These are phyloP conservation scores for Scheffersomyces lignicola DNA, from an alignment of 1,139 yeast species.

Conservation along the genomic window DNA sequence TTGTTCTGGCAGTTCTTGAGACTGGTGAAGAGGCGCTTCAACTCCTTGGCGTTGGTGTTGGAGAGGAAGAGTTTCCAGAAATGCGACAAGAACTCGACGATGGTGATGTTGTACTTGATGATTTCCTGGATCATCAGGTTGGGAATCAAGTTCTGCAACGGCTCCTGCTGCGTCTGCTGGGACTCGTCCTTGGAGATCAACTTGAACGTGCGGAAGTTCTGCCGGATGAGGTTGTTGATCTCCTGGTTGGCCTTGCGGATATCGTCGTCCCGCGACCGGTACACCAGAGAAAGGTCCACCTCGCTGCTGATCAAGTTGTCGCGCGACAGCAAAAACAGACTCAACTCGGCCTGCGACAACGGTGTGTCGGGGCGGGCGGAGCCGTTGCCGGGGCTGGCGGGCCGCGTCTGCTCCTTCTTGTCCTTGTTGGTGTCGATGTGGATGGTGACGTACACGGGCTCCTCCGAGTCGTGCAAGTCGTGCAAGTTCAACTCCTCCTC, in stretches of 20 bases:
- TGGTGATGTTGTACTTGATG: slow-evolving; percentile 38
- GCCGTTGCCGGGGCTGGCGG: slow-evolving; percentile 3
- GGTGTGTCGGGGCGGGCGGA: too few relatives aligned
- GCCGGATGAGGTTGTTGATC: slow-evolving; percentile 51
- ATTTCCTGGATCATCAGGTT: slow-evolving; percentile 32
- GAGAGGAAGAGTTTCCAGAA: slow-evolving; percentile 43
- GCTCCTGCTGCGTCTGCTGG: slow-evolving; percentile 6
- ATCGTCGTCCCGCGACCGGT: slow-evolving; percentile 29
- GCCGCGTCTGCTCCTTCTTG: slow-evolving; percentile 6
- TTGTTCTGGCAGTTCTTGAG: slow-evolving; percentile 34
- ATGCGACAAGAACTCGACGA: slow-evolving; percentile 45
- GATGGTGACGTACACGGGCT: slow-evolving; percentile 58
- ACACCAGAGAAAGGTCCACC: slow-evolving; percentile 46
- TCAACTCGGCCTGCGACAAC: slow-evolving; percentile 13
- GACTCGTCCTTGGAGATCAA: slow-evolving; percentile 13
- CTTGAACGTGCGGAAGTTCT: slow-evolving; percentile 45
- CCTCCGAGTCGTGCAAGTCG: slow-evolving; percentile 57
- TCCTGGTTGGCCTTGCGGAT: slow-evolving; percentile 52
- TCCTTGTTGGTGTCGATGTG: slow-evolving; percentile 41
- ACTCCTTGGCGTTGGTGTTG: slow-evolving; percentile 34
- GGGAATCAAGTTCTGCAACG: slow-evolving; percentile 25
- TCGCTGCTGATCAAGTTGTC: slow-evolving; percentile 19
- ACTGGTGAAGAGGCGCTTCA: slow-evolving; percentile 37
- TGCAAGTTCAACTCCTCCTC: slow-evolving; percentile 55
- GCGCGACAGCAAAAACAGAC: slow-evolving; percentile 22